Evolutionary conservation across 2,329 filamentous ascomycete species (phyloP).

Genomic region (Stagonosporopsis tanaceti): DNA sequence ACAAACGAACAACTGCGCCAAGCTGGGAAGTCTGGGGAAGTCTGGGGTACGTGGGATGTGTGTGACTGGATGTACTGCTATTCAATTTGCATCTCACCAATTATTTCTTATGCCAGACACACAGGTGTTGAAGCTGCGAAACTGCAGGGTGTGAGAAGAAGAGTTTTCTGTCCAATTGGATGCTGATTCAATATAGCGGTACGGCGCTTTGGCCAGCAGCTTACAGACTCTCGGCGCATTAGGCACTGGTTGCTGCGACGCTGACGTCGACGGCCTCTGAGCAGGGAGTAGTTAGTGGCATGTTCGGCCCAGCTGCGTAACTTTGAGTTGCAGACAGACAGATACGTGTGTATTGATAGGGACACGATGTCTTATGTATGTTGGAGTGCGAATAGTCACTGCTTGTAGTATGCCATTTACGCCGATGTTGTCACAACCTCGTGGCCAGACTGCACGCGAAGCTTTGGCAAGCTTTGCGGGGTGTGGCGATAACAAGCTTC

Average conservation of each 20-base stretch:
- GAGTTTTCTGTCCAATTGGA: neutral
- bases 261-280: neutral
- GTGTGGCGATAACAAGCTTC: slow-evolving; percentile 10
- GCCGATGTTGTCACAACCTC: no score
- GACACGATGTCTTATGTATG: no score
- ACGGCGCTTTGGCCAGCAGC: neutral
- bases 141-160: no score
- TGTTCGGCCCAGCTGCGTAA: neutral
- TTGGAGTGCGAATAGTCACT: no score
- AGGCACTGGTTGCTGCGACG: neutral
- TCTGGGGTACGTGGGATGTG: neutral
- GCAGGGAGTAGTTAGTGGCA: neutral
- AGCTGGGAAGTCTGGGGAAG: neutral
- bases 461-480: slow-evolving; percentile 13
- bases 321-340: neutral
- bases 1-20: neutral
- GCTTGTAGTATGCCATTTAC: no score
- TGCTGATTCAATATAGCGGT: slow-evolving; percentile 1
- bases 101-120: no score
- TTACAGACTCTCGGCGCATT: neutral
- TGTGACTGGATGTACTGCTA: no score
- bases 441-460: neutral
- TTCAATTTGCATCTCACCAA: no score
- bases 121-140: no score
- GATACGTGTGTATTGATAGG: neutral